A percentile compares a stretch with the other conserved stretches of the same genome.
These are phyloP conservation scores for Aspergillus sp. DNA, from an alignment of 2,329 filamentous ascomycete genomes.

Conservation along the genomic window DNA sequence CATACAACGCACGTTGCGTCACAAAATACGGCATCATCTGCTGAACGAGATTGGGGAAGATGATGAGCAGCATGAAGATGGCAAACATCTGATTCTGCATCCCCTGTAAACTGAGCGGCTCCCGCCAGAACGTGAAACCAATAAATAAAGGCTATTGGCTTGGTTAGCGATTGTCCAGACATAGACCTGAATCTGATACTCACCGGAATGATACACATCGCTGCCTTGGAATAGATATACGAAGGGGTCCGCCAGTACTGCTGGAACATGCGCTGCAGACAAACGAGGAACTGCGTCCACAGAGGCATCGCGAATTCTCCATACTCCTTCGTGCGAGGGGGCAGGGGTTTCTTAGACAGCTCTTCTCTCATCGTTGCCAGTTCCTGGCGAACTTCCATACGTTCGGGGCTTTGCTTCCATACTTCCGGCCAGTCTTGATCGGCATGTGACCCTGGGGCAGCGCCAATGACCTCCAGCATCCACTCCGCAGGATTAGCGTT, in stretches of 20 bases:
- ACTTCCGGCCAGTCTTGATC: slow-evolving; percentile 62
- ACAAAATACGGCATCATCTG: slow-evolving; percentile 58
- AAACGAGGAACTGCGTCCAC: slow-evolving; percentile 62
- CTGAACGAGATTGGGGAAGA: slow-evolving; percentile 61
- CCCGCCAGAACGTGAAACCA: slow-evolving; percentile 75
- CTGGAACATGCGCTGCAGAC: slow-evolving; percentile 73
- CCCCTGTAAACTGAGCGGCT: slow-evolving; percentile 71
- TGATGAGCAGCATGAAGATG: slow-evolving; percentile 77
- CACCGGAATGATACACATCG: slow-evolving; percentile 67
- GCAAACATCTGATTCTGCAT: slow-evolving; percentile 88
- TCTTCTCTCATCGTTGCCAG: slow-evolving; percentile 41
- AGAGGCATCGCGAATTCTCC: slow-evolving; percentile 79
- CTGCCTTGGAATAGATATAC: slow-evolving; percentile 80
- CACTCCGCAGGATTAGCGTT: slow-evolving; percentile 67
- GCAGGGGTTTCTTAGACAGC: slow-evolving; percentile 28
- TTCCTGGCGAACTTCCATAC: slow-evolving; percentile 47
- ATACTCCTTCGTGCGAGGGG: slow-evolving; percentile 54
- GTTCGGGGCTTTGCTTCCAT: slow-evolving; percentile 59
- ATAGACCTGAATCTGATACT: slow-evolving; percentile 50
- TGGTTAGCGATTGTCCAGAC: neutral
- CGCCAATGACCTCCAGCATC: slow-evolving; percentile 60
- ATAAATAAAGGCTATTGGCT: slow-evolving; percentile 65
- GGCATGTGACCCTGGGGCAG: slow-evolving; percentile 60
- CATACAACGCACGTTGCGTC: slow-evolving; percentile 55
- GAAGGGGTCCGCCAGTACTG: slow-evolving; percentile 87